phyloP scores from a whole-genome alignment of 2,329 filamentous ascomycete species.

The Xylaria sp. region DNA sequence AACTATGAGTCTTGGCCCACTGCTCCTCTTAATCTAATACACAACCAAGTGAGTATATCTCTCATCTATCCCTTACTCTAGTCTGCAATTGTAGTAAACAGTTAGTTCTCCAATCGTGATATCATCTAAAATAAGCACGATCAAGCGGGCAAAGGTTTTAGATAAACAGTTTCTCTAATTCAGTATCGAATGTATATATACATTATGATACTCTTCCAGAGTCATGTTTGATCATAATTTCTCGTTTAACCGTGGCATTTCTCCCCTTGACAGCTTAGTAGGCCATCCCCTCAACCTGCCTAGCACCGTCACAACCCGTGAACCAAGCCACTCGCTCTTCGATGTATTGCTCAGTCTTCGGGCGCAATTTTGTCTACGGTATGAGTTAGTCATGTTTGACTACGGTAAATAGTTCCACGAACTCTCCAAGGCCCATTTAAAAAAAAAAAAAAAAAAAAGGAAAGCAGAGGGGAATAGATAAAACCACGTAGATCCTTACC shows the following conservation, averaged over 20 bases:
- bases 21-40: too few species aligned
- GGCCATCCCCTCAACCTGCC: constrained; percentile 4
- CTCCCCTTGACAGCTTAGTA: neutral
- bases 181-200: neutral
- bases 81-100: neutral
- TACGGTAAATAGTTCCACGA: neutral
- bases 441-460: neutral
- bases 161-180: neutral
- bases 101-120: neutral
- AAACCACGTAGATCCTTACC: constrained; percentile 13
- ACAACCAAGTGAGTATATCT: too few species aligned
- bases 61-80: neutral
- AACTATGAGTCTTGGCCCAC: too few species aligned
- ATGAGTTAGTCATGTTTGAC: constrained; percentile 6
- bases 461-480: neutral
- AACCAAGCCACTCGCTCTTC: constrained; percentile 65
- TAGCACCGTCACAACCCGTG: constrained; percentile 54
- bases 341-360: constrained; percentile 63
- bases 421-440: too few species aligned
- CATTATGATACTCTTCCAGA: neutral
- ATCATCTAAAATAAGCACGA: neutral
- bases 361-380: constrained; percentile 61
- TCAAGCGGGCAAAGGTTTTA: neutral
- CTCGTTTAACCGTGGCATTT: neutral
- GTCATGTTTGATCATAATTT: neutral